phyloP scores from a whole-genome alignment of 2,329 filamentous ascomycete species.

The Penicillium sp. region DNA sequence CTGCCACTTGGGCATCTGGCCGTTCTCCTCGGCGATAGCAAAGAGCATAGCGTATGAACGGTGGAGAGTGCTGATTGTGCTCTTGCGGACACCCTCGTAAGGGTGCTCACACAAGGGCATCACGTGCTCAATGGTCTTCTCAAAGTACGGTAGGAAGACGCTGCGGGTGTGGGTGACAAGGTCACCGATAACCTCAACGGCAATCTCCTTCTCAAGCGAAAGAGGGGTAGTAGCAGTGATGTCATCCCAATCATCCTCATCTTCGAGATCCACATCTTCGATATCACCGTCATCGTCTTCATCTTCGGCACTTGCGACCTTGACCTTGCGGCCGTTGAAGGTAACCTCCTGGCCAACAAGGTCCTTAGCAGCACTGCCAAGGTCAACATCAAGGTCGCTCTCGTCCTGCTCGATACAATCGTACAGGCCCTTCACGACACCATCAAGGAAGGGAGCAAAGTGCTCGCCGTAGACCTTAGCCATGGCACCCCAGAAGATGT shows the following conservation, averaged over 20 bases:
- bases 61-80: conserved; percentile 87
- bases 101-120: conserved; percentile 79
- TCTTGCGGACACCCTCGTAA: conserved; percentile 92
- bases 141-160: conserved; percentile 78
- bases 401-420: conserved; percentile 88
- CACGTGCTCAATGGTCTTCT: conserved; percentile 80
- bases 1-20: conserved; percentile 77
- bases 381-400: conserved; percentile 71
- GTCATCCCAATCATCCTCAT: conserved; percentile 81
- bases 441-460: conserved; percentile 48
- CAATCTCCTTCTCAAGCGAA: conserved; percentile 95
- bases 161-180: conserved; percentile 82
- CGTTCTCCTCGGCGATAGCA: conserved; percentile 77
- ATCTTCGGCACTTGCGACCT: conserved; percentile 66
- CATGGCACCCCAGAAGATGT: conserved; percentile 93
- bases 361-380: conserved; percentile 71
- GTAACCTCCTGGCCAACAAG: conserved; percentile 73
- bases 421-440: conserved; percentile 59
- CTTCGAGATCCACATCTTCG: conserved; percentile 66
- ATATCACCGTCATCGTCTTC: conserved; percentile 57
- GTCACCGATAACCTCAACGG: conserved; percentile 90
- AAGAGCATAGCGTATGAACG: conserved; percentile 89
- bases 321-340: conserved; percentile 80
- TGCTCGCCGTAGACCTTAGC: conserved; percentile 85
- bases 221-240: conserved; percentile 82